Evolutionary conservation across 108 stramenopile species (phyloP), one percentile per base, ranked within the genome.

Genomic region (Cyclostephanos tholiformis): DNA sequence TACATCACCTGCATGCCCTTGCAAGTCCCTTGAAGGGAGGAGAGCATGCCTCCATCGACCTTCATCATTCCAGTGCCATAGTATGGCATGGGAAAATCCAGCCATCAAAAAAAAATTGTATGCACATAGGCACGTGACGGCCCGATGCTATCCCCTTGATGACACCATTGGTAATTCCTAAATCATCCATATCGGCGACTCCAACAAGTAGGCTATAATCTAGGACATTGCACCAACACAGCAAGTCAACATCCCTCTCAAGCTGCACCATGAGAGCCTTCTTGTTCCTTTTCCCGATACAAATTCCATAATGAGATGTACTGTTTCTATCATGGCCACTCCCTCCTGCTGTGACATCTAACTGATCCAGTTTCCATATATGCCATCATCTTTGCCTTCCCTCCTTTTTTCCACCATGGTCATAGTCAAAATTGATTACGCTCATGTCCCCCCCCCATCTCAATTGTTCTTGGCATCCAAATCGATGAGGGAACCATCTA

Each of bases 161-260:
- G 2, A 38, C 53, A 3, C 38, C 19, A 41, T 70, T 32, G 62
- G 38, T 14, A n/a, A 39, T 59, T 55, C 4, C 32, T 4, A 4
- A 4, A 32, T 32, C 32, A 4, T 86, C 87, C 85, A 84, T 85
- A 36, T 86, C 58, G 12, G 86, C 88, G 35, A 89, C 79, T 26
- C 95, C 95, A 32, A 94, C 89, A 25, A 96, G 82, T 4, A 96
- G 73, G 73, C 89, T 90, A 75, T 96, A 96, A 72, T 96, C 95
- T 82, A 96, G 90, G 22, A 93, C 88, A 49, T 75, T 71, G 48
- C 93, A 93, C 27, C 82, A 68, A 22, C 83, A 74, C 17, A 96
- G 73, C 14, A 96, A 72, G 25, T 73, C 55, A 16, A 96, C 91
- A 77, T 96, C 95, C 50, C 87, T 77, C 41, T 89, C 79, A 14